A percentile compares a stretch with the other conserved stretches of the same genome.
Conservation (phyloP, 164 flowering plant genomes). For the Annona squamosa region DNA sequence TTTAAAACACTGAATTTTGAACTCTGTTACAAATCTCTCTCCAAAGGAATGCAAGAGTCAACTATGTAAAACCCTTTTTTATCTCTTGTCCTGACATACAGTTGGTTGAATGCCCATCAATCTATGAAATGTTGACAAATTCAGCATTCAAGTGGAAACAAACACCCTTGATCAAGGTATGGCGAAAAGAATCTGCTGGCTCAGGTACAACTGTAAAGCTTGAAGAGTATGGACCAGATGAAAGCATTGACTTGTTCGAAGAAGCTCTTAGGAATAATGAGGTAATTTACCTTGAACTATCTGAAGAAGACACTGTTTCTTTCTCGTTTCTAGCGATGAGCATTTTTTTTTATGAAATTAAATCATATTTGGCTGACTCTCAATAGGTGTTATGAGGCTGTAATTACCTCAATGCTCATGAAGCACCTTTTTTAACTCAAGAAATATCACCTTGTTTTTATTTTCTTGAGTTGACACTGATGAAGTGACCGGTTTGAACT, state of each 20-base stretch:
- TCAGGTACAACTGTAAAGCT: slow-evolving; percentile 30
- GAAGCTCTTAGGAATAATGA: slow-evolving; percentile 69
- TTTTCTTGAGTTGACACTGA: neutral
- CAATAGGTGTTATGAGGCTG: neutral
- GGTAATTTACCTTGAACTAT: slow-evolving; percentile 31
- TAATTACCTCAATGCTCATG: neutral
- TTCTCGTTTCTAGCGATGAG: neutral
- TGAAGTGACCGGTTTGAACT: neutral
- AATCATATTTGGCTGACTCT: neutral
- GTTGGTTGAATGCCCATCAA: slow-evolving; percentile 92
- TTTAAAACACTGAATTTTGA: neutral
- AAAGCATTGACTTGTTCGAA: slow-evolving; percentile 38
- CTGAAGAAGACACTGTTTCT: neutral
- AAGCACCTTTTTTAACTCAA: neutral
- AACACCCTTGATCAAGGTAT: slow-evolving; percentile 65
- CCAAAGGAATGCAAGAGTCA: neutral
- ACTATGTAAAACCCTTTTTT: neutral
- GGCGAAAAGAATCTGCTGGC: slow-evolving; percentile 50
- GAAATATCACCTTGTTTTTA: neutral
- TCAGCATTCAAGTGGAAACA: slow-evolving; percentile 66
- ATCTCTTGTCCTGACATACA: slow-evolving; percentile 17
- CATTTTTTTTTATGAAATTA: neutral
- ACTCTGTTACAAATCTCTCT: neutral
- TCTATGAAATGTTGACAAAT: slow-evolving; percentile 89
- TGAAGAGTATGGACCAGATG: slow-evolving; percentile 52